A percentile compares a stretch with the other conserved stretches of the same genome.
phyloP scores from a whole-genome alignment of 768 basidiomycete genomes.

The Boletus huronensis region DNA sequence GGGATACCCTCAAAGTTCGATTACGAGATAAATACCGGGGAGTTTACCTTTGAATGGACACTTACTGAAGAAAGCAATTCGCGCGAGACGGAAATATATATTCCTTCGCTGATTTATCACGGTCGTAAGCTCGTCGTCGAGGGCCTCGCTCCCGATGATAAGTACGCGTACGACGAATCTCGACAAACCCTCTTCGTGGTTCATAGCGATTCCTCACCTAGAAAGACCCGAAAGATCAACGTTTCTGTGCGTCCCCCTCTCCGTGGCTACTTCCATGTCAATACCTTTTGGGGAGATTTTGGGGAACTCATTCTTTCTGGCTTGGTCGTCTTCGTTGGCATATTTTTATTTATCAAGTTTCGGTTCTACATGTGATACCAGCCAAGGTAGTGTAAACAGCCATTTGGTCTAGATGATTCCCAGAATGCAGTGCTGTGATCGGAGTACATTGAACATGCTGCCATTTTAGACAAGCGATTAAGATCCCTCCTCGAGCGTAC shows the following conservation, averaged over 20 bases:
- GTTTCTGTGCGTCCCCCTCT: slow-evolving; percentile 58
- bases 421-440: background rate
- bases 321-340: slow-evolving; percentile 30
- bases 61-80: slow-evolving; percentile 28
- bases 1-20: slow-evolving; percentile 73
- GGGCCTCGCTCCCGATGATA: slow-evolving; percentile 50
- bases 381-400: background rate
- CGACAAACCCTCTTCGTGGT: slow-evolving; percentile 77
- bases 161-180: slow-evolving; percentile 55
- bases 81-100: slow-evolving; percentile 80
- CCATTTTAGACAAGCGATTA: too few species aligned
- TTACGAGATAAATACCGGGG: slow-evolving; percentile 76
- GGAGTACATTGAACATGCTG: too few species aligned
- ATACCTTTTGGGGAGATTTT: slow-evolving; percentile 66
- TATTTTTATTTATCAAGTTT: slow-evolving; percentile 30
- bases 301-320: slow-evolving; percentile 32
- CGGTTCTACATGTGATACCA: slow-evolving; percentile 23
- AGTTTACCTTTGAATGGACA: slow-evolving; percentile 64
- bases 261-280: slow-evolving; percentile 49
- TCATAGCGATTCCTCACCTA: slow-evolving; percentile 39
- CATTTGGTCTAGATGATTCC: background rate
- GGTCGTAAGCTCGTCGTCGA: slow-evolving; percentile 55
- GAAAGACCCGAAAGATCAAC: slow-evolving; percentile 45
- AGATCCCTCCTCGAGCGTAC: too few species aligned
- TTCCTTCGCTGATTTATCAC: slow-evolving; percentile 61